Evolutionary conservation across 2,329 filamentous ascomycete genomes (phyloP).

Genomic region (Aaosphaeria arxii): DNA sequence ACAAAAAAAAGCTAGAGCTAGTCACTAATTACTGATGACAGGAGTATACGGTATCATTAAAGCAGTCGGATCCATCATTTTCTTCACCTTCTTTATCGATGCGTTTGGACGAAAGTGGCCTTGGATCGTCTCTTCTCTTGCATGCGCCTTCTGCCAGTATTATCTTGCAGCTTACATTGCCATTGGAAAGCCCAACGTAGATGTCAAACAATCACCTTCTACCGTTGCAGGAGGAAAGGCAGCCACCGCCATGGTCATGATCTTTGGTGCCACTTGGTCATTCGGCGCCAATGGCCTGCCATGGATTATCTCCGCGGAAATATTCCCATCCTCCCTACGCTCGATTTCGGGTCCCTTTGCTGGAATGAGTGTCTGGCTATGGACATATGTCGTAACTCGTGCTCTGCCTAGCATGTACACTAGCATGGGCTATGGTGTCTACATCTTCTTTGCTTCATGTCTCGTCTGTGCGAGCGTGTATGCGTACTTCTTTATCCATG

Average conservation of each 20-base stretch:
- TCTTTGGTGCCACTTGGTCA: slow-evolving; percentile 38
- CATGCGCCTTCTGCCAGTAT: slow-evolving; percentile 36
- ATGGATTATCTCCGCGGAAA: slow-evolving; percentile 45
- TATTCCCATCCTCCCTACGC: slow-evolving; percentile 40
- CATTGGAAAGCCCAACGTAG: slow-evolving; percentile 28
- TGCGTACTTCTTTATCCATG: slow-evolving; percentile 40
- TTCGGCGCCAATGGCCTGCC: slow-evolving; percentile 41
- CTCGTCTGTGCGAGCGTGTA: slow-evolving; percentile 37
- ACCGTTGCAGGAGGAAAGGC: slow-evolving; percentile 38
- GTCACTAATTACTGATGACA: neutral
- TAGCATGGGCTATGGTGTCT: slow-evolving; percentile 39
- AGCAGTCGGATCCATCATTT: slow-evolving; percentile 34
- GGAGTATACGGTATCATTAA: slow-evolving; percentile 32
- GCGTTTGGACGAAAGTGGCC: slow-evolving; percentile 34
- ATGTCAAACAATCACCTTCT: slow-evolving; percentile 23
- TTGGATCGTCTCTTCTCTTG: slow-evolving; percentile 37
- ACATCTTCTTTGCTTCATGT: slow-evolving; percentile 41
- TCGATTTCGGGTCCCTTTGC: slow-evolving; percentile 39
- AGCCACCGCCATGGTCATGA: slow-evolving; percentile 40
- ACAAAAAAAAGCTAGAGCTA: neutral
- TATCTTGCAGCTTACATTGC: slow-evolving; percentile 38
- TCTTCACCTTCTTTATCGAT: slow-evolving; percentile 38
- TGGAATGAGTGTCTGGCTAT: slow-evolving; percentile 36
- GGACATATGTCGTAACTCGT: slow-evolving; percentile 40
- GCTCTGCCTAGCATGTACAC: slow-evolving; percentile 41